phyloP scores from a whole-genome alignment of 176 grass and related monocot species.

The Triticum turgidum region DNA sequence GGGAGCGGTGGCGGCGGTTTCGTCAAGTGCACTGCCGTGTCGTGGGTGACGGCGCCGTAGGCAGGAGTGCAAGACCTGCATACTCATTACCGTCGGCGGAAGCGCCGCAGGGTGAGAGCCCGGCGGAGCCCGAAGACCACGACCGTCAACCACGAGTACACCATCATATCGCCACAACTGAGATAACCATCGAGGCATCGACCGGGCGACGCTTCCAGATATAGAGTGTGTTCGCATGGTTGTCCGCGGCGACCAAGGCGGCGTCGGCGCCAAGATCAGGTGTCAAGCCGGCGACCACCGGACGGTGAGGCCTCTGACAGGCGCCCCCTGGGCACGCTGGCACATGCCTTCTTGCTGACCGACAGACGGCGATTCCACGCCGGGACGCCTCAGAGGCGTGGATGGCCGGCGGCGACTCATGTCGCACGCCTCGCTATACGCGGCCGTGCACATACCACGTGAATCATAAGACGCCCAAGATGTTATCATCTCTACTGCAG shows the following conservation, averaged over 20 bases:
- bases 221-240: conserved; percentile 57
- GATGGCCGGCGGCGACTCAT: conserved; percentile 46
- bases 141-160: too few relatives aligned
- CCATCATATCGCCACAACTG: too few relatives aligned
- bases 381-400: conserved; percentile 74
- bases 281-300: conserved; percentile 59
- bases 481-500: too few relatives aligned
- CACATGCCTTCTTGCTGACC: conserved; percentile 88
- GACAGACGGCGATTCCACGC: conserved; percentile 62
- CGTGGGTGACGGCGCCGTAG: too few relatives aligned
- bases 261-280: conserved; percentile 65
- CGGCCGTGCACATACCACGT: too few relatives aligned
- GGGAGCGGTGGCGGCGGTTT: too few relatives aligned
- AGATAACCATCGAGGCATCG: conserved; percentile 17
- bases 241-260: conserved; percentile 49
- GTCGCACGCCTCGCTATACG: neutral
- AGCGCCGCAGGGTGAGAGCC: too few relatives aligned
- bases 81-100: too few relatives aligned
- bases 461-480: too few relatives aligned
- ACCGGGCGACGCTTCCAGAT: conserved; percentile 43
- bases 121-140: too few relatives aligned
- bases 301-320: conserved; percentile 84
- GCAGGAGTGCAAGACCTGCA: too few relatives aligned
- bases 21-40: too few relatives aligned
- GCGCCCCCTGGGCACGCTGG: conserved; percentile 59